These are phyloP conservation scores for Hyparrhenia diplandra DNA, from an alignment of 176 grass and related monocot genomes.

Conservation along the genomic window DNA sequence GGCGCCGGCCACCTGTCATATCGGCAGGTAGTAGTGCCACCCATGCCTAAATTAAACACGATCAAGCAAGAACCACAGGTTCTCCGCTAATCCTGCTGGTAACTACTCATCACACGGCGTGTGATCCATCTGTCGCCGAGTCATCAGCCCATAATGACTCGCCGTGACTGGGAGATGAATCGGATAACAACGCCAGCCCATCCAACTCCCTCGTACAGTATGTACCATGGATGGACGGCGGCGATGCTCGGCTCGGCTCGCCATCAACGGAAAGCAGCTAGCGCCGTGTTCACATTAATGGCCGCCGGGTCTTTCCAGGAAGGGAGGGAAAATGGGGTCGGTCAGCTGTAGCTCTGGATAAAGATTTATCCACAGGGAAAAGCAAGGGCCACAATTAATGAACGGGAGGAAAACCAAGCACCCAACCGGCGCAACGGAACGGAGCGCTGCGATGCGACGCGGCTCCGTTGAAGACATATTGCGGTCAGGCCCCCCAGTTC, in stretches of 20 bases:
- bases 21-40: not conserved
- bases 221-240: not conserved
- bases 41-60: not conserved
- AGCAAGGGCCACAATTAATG: slow-evolving; percentile 24
- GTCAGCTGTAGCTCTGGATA: not conserved
- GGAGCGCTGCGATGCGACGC: not conserved
- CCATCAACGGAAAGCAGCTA: not conserved
- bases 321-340: not conserved
- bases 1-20: not conserved
- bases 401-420: not conserved
- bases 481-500: not conserved
- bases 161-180: not conserved
- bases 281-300: slow-evolving; percentile 11
- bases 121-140: slow-evolving; percentile 27
- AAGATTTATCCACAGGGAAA: slow-evolving; percentile 24
- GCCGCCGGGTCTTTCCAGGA: slow-evolving; percentile 32
- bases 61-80: not conserved
- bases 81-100: not conserved
- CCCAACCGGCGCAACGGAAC: not conserved
- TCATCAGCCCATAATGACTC: slow-evolving; percentile 6
- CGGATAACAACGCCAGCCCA: not conserved
- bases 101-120: not conserved
- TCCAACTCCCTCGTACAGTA: not conserved
- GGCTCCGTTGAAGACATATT: not conserved
- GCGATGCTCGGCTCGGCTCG: not conserved